Base-by-base conservation (phyloP, 2,329 filamentous ascomycete species). In the Didymella lethalis region DNA sequence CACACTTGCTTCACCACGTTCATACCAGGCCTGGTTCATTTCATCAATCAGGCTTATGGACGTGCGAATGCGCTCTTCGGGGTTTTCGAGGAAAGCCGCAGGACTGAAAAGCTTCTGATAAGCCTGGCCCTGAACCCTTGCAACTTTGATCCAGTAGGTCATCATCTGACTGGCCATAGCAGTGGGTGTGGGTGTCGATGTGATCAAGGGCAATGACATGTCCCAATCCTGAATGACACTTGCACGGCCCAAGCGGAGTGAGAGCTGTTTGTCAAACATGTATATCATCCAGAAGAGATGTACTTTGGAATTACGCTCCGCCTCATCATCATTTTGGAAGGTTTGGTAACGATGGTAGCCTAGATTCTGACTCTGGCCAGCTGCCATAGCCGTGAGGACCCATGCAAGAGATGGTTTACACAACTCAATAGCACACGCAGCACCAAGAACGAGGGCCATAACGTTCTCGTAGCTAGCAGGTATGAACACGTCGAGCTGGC, bases 161-260 rank as follows among this genome's bases (percentile, higher is more conserved):
- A 73, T 61, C 62, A 73, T 68, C 20, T 63, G 48, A 26, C 55
- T 68, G 14, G 64, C 48, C 36, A 59, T 45, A 11, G 48, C 44
- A 23, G 44, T 31, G 5, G 57, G 50, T 2, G 50, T 54, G 10
- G 60, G 44, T 29, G 54, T 58, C 3, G 61, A 57, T 8, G 51
- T 43, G 16, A 64, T 59, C 38, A 67, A 66, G 6, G 65, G 73
- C 14, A 74, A 51, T 8, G 67, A 73, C 47, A 78, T 76, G 34
- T 79, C 77, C 67, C 74, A 78, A 45, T 79, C 77, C 51, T 78
- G 77, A 26, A 78, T 72, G 10, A 68, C 59, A 16, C 74, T 71
- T 7, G 77, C 74, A 7, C 75, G 72, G 14, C 77, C 77, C 10
- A 78, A 55, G 11, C 75, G 69, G 7, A 79, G 64, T 1, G 76